Base-by-base conservation (phyloP, 1,284 basidiomycete species). In the Prillingera fragicola region DNA sequence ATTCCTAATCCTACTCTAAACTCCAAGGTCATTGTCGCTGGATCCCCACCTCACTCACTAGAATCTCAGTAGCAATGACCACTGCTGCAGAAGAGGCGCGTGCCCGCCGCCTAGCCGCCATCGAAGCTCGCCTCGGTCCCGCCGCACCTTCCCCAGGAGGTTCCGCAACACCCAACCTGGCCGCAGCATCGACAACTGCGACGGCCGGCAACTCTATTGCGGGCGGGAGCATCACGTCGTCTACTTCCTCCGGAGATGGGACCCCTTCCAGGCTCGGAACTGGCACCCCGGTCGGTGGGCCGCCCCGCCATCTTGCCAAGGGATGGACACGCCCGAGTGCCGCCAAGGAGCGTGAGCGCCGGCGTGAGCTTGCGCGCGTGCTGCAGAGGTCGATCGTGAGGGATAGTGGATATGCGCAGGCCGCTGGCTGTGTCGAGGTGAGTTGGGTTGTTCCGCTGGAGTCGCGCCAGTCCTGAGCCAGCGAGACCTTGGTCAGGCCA, bases 351-450 rank as follows among this genome's bases (percentile, higher is more conserved):
- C 24, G 36, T 10, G 62, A 65, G 32, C 40, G 36, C 25, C 51
- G 45, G 37, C 40, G 57, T 31, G 55, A 61, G 32, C 59, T 70
- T 17, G 49, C 48, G 7, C 47, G 60, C 25, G 38, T 65, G 22
- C 45, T 69, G 4, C 58, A 68, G 53, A 55, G 67, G 17, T 62
- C 60, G 2, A 60, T 70, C 5, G 53, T 70, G 4, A 50, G 69
- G 38, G 65, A 67, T 43, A 66, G 61, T 37, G 55, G 56, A 12
- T 70, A 70, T 33, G 48, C 45, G 23, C 43, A 59, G 45, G 56
- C 56, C 22, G 59, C 55, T 7, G 57, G 45, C 4, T 60, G 62
- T 50, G 64, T 68, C 6, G 65, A 69, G 55, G 69, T 70, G 56
- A 56, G 66, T 59, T 8, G 18, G n/a, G 12, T 15, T 15, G 29